A percentile compares a stretch with the other conserved stretches of the same genome.
These are phyloP conservation scores for Rhizophagus sp. DNA, from an alignment of 192 early-diverging fungal species.

Conservation along the genomic window DNA sequence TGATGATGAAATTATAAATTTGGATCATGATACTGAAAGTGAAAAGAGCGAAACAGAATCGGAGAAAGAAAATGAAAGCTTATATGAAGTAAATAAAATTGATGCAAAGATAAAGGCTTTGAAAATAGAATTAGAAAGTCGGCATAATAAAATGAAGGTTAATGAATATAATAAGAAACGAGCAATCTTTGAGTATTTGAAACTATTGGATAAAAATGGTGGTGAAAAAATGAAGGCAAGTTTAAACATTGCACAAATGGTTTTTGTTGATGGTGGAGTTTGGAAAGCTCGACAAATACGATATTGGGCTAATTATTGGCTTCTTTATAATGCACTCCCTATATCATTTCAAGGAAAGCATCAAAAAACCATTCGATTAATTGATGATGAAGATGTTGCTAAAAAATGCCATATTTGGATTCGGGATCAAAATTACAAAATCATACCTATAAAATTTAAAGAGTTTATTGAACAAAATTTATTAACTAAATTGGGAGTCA, in stretches of 20 bases:
- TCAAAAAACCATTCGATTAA: not conserved
- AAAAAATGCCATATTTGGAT: not conserved
- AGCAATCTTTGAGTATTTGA: not conserved
- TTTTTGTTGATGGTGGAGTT: not conserved
- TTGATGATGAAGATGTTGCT: constrained; percentile 6
- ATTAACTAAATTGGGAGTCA: no score
- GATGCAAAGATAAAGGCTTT: no score
- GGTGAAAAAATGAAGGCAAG: not conserved
- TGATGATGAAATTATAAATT: no score
- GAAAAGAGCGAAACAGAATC: no score
- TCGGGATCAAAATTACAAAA: not conserved
- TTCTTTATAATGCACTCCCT: not conserved
- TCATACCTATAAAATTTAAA: not conserved
- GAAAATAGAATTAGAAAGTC: not conserved
- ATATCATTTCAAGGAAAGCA: not conserved
- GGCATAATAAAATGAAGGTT: not conserved
- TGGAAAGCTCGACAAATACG: not conserved
- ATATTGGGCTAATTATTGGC: not conserved
- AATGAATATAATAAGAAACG: not conserved
- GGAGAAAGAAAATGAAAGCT: no score
- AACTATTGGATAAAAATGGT: not conserved
- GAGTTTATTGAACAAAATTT: not conserved
- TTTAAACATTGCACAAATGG: not conserved
- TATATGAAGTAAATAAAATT: no score
- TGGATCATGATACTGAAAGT: no score